Evolutionary conservation across 2,329 filamentous ascomycete genomes (phyloP).

Genomic region (Epicoccum nigrum): DNA sequence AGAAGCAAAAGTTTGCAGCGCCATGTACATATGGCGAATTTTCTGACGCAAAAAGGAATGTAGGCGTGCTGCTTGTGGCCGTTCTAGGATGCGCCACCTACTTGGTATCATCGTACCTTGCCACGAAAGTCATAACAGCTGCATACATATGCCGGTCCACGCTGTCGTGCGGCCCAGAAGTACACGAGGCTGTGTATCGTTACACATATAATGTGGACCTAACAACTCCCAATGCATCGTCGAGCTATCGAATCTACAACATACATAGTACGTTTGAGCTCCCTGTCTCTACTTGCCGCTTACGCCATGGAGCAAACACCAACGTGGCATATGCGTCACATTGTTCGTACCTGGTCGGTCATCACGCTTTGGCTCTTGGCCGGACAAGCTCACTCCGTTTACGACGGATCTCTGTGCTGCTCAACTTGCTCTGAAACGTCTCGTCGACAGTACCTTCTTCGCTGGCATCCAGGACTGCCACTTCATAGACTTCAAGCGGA

Average conservation of each 20-base stretch:
- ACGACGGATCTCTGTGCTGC: constrained; percentile 81
- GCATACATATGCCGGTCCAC: constrained; percentile 33
- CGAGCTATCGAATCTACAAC: constrained; percentile 20
- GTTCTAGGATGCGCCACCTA: constrained; percentile 20
- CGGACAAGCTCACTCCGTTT: constrained; percentile 40
- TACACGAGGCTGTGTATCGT: constrained; percentile 30
- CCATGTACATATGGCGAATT: constrained; percentile 10
- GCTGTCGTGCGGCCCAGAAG: constrained; percentile 29
- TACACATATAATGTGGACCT: constrained; percentile 30
- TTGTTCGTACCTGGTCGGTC: neutral
- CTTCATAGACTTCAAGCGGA: constrained; percentile 79
- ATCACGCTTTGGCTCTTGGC: constrained; percentile 32
- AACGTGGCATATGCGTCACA: constrained; percentile 15
- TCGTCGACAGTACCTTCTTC: constrained; percentile 58
- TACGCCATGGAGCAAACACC: constrained; percentile 4
- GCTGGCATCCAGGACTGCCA: constrained; percentile 80
- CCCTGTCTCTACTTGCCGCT: constrained; percentile 6
- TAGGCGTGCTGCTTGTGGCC: constrained; percentile 21
- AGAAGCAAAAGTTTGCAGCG: constrained; percentile 27
- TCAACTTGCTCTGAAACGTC: constrained; percentile 82
- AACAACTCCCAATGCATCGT: constrained; percentile 10
- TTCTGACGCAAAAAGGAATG: constrained; percentile 21
- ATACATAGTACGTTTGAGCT: constrained; percentile 3
- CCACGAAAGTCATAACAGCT: constrained; percentile 23
- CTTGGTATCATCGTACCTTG: constrained; percentile 14